These are phyloP conservation scores for Rhizopogon roseolus DNA, from an alignment of 768 basidiomycete genomes.

Conservation along the genomic window DNA sequence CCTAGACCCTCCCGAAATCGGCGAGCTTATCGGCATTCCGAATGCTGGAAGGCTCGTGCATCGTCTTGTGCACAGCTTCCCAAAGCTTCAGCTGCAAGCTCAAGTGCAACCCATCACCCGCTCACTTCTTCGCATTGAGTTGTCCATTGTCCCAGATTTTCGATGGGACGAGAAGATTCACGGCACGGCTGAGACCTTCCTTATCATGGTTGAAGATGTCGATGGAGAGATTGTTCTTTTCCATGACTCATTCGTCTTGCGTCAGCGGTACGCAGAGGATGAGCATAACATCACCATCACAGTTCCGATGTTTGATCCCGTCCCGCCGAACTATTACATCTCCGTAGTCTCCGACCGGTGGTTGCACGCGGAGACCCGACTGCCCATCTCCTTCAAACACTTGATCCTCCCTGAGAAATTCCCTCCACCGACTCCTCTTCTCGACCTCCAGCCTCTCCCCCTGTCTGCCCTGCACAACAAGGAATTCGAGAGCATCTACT, in stretches of 20 bases:
- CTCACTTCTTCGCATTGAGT: conserved; percentile 84
- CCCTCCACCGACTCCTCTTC: conserved; percentile 86
- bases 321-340: conserved; percentile 98
- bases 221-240: conserved; percentile 96
- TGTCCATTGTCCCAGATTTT: conserved; percentile 97
- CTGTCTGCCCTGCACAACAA: conserved; percentile 90
- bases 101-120: conserved; percentile 97
- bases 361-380: conserved; percentile 90
- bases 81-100: conserved; percentile 91
- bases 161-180: conserved; percentile 96
- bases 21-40: conserved; percentile 90
- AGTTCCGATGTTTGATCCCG: conserved; percentile 94
- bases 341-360: conserved; percentile 93
- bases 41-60: conserved; percentile 92
- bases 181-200: conserved; percentile 83
- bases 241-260: conserved; percentile 89
- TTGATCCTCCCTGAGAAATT: conserved; percentile 96
- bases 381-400: conserved; percentile 97
- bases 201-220: conserved; percentile 93
- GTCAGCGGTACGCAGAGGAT: conserved; percentile 86
- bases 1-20: conserved; percentile 85
- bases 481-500: conserved; percentile 86
- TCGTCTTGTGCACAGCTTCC: conserved; percentile 92
- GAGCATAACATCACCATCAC: conserved; percentile 95
- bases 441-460: conserved; percentile 89